Percentiles rank a stretch among this genome's conserved stretches.
These are phyloP conservation scores for Penicillium sumatraense DNA, from an alignment of 2,329 filamentous ascomycete genomes.

Conservation along the genomic window DNA sequence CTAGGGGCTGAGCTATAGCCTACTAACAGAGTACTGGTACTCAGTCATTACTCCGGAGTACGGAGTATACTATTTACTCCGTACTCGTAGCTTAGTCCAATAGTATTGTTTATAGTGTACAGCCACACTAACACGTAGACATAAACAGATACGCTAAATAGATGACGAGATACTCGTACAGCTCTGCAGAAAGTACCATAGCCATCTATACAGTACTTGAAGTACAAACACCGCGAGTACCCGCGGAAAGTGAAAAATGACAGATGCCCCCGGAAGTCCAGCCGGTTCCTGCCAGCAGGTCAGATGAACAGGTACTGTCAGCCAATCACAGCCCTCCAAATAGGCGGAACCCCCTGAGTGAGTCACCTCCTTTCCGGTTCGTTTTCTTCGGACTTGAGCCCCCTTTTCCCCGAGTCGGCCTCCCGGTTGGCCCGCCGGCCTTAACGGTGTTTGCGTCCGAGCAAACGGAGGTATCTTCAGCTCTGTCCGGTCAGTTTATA, in stretches of 20 bases:
- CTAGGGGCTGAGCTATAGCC: too few species aligned
- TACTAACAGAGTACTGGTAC: too few species aligned
- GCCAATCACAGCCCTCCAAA: slow-evolving; percentile 14
- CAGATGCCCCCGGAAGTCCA: not conserved
- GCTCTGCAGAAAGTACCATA: too few species aligned
- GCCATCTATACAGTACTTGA: not conserved
- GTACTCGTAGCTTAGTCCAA: too few species aligned
- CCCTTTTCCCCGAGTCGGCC: slow-evolving; percentile 20
- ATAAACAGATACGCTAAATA: too few species aligned
- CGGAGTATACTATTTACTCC: not conserved
- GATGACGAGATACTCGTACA: too few species aligned
- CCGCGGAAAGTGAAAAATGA: not conserved
- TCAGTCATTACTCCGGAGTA: too few species aligned
- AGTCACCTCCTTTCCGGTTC: slow-evolving; percentile 29
- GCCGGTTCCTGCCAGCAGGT: slow-evolving; percentile 9
- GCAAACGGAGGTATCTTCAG: not conserved
- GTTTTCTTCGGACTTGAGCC: slow-evolving; percentile 25
- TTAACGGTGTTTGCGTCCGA: slow-evolving; percentile 17
- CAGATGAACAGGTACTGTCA: not conserved
- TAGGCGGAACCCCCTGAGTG: slow-evolving; percentile 10
- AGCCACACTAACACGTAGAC: too few species aligned
- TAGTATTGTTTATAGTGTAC: too few species aligned
- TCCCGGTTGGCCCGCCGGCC: slow-evolving; percentile 17
- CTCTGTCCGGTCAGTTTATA: not conserved
- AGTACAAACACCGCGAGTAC: not conserved